A percentile compares a stretch with the other conserved stretches of the same genome.
Conservation (phyloP, 768 basidiomycete species). For the Lactarius tabidus region DNA sequence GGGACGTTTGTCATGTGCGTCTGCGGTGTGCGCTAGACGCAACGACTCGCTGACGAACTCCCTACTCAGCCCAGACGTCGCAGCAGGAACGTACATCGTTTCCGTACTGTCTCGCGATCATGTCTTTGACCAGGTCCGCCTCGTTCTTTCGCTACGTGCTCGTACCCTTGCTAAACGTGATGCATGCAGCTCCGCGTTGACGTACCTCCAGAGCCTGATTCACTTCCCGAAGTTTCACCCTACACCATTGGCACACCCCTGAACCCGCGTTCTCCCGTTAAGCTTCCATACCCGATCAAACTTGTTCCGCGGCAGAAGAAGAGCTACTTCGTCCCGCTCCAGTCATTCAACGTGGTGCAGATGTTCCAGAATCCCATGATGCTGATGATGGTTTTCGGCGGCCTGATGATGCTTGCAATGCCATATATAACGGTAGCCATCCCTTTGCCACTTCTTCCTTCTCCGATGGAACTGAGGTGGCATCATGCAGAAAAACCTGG, state of each 20-base stretch:
- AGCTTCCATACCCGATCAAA: constrained; percentile 58
- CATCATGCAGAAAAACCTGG: constrained; percentile 61
- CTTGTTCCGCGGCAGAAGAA: constrained; percentile 53
- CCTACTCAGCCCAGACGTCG: constrained; percentile 55
- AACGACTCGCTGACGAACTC: not conserved
- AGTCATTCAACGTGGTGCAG: constrained; percentile 67
- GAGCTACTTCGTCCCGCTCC: constrained; percentile 60
- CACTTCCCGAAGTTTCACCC: constrained; percentile 51
- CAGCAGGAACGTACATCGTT: constrained; percentile 64
- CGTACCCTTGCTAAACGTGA: not conserved
- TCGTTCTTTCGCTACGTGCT: not conserved
- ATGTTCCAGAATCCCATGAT: constrained; percentile 88
- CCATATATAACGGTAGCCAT: constrained; percentile 67
- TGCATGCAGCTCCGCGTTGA: constrained; percentile 61
- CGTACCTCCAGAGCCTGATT: constrained; percentile 41
- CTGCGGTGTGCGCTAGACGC: not conserved
- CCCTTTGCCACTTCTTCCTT: not conserved
- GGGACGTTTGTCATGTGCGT: constrained; percentile 69
- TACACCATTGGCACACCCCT: constrained; percentile 68
- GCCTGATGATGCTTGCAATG: constrained; percentile 62
- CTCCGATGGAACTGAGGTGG: not conserved
- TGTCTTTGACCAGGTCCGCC: constrained; percentile 62
- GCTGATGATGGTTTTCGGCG: constrained; percentile 68
- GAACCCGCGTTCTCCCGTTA: constrained; percentile 49
- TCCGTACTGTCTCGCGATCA: constrained; percentile 65